Conservation (phyloP, 805 yeast species). For the Pichia kluyveri region DNA sequence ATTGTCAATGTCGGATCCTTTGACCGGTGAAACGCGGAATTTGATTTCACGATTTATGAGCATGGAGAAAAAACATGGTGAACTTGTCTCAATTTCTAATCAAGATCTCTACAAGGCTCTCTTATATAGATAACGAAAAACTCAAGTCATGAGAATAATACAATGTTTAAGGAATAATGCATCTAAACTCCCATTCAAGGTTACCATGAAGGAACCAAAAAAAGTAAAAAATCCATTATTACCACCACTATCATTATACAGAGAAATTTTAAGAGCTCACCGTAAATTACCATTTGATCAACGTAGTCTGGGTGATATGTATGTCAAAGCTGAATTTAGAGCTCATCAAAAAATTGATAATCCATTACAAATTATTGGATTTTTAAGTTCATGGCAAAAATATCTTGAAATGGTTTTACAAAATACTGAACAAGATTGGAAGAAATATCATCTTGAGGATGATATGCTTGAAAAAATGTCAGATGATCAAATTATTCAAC, state of each 20-base stretch:
- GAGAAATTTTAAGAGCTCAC: conserved; percentile 80
- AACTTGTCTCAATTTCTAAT: too few species aligned
- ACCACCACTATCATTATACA: conserved; percentile 76
- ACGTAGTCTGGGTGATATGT: conserved; percentile 77
- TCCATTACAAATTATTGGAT: conserved; percentile 91
- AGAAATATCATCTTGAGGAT: conserved; percentile 50
- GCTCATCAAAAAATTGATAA: conserved; percentile 76
- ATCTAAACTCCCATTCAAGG: conserved; percentile 17
- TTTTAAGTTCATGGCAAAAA: conserved; percentile 91
- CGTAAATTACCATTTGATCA: conserved; percentile 54
- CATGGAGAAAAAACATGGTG: too few species aligned
- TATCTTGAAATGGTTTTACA: conserved; percentile 43
- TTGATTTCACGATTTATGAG: too few species aligned
- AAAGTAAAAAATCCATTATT: conserved; percentile 38
- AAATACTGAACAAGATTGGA: conserved; percentile 52
- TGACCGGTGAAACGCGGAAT: too few species aligned
- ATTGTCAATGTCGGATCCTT: too few species aligned
- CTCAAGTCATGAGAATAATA: background rate
- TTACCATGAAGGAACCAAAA: conserved; percentile 20
- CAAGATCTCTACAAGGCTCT: too few species aligned
- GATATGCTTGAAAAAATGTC: conserved; percentile 72
- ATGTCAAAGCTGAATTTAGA: conserved; percentile 83
- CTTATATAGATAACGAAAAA: too few species aligned
- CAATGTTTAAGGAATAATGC: conserved; percentile 15
- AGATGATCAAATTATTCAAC: conserved; percentile 82